Evolutionary conservation across 768 basidiomycete genomes (phyloP), one percentile per base, ranked within the genome.

Genomic region (Psilocybe tampanensis): DNA sequence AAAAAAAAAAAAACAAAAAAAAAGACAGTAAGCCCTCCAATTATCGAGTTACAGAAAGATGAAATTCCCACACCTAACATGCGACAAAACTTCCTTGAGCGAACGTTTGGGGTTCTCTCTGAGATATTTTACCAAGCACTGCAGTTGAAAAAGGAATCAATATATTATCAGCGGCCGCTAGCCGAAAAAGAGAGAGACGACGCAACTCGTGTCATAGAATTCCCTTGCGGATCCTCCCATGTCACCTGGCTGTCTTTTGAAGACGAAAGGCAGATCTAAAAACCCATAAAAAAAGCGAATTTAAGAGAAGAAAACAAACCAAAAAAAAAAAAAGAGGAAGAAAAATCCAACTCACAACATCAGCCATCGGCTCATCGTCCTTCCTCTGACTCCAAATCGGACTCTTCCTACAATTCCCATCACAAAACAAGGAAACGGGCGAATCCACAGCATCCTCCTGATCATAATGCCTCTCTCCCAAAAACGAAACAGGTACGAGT

Each of bases 221-320:
- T 39, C 36, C 36, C 36, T 3, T 39, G 4, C 19, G 36, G 36
- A 39, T 47, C n/a, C 7, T 15, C 17, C 22, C 43, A 19, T 32
- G 22, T 67, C 11, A 66, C 36, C 55, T 78, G 73, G 19, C 66
- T 64, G 43, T 78, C 76, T 39, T 74, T 73, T 11, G 73, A 70
- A 0, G 75, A 71, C 0, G 72, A 67, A 18, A 78, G 34, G 18
- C 73, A 70, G 8, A 76, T 69, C 74, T 76, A 39, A 15, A 34
- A 34, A 8, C 12, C 36, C 36, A 39, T 39, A 15, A 39, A 39
- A 34, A 34, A 34, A 15, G 15, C 33, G 15, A 34, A 34, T 34
- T n/a, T 39, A 4, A 13, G n/a, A n/a, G 12, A n/a, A 13, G 33
- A 34, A 34, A n/a, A n/a, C n/a, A n/a, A n/a, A n/a, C n/a, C n/a